Evolutionary conservation across 2,329 filamentous ascomycete genomes (phyloP).

Genomic region (Ophiostoma sp.): DNA sequence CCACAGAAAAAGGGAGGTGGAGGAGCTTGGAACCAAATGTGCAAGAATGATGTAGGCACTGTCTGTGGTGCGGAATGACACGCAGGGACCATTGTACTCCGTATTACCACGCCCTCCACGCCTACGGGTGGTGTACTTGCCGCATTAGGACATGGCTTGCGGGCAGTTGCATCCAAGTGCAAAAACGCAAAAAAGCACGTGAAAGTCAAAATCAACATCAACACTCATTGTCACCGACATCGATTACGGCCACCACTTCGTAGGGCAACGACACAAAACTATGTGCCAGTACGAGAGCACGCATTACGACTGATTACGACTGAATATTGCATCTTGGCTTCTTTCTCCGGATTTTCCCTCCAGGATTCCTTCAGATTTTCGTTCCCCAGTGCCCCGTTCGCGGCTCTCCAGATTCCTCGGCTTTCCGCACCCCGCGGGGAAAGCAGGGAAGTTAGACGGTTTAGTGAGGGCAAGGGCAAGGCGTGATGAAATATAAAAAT

Average conservation of each 20-base stretch:
- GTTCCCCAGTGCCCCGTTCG: neutral
- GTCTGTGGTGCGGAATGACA: neutral
- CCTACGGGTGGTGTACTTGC: neutral
- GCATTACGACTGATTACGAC: neutral
- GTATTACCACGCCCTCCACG: no score
- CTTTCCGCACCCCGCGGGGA: constrained; percentile 5
- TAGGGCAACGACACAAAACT: neutral
- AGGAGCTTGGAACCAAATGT: neutral
- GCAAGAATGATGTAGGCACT: constrained; percentile 9
- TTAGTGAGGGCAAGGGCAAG: neutral
- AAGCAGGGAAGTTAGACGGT: neutral
- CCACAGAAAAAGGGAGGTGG: neutral
- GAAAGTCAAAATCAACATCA: neutral
- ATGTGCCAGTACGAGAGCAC: no score
- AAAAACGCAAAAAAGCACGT: neutral
- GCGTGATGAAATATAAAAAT: neutral
- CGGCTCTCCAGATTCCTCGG: constrained; percentile 8
- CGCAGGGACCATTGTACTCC: neutral
- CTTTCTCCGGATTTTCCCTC: constrained; percentile 11
- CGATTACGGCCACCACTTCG: neutral
- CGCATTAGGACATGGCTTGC: neutral
- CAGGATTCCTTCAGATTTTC: constrained; percentile 8
- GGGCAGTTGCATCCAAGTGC: neutral
- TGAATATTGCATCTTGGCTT: neutral
- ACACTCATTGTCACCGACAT: neutral